Evolutionary conservation across 2,329 filamentous ascomycete species (phyloP), one percentile per base, ranked within the genome.

Genomic region (Cladophialophora chaetospira): DNA sequence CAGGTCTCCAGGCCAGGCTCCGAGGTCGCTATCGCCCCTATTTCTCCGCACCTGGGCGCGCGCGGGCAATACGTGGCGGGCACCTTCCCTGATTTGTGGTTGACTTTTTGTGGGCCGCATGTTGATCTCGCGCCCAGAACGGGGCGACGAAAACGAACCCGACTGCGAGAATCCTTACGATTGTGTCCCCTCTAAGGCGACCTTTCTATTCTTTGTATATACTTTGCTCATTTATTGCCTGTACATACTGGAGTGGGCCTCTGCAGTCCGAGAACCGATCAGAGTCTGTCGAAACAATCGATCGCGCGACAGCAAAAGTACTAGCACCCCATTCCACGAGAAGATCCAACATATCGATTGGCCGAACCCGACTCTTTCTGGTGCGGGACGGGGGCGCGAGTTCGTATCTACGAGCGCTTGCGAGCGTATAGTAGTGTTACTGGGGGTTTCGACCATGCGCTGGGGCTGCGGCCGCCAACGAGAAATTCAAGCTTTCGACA

Each of bases 391-490:
- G 19, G 13, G 42, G 42, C n/a, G n/a, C n/a, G n/a, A n/a, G n/a
- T 13, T 6, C 23, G 42, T 15, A 23, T 21, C 15, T 28, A 5
- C 13, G 5, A 44, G 8, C 13, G 42, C n/a, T n/a, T n/a, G 15
- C 10, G 19, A n/a, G 42, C 19, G 11, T 15, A 6, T 23, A 26
- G 6, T 21, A 15, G 6, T 13, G 19, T 10, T n/a, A 15, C 23
- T 44, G 42, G 23, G 9, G 42, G n/a, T 5, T 13, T 28, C 26
- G 19, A 54, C 38, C 40, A 62, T 58, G 55, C 43, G 44, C 59
- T 29, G 48, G 50, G 47, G 43, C 53, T 54, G 44, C 45, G 42
- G 52, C 55, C 56, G 33, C 43, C 53, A n/a, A n/a, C n/a, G n/a
- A n/a, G n/a, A n/a, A n/a, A n/a, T 47, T 50, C 44, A 23, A 46